These are phyloP conservation scores for Paecilomyces niveus DNA, from an alignment of 2,329 filamentous ascomycete genomes.

Conservation along the genomic window DNA sequence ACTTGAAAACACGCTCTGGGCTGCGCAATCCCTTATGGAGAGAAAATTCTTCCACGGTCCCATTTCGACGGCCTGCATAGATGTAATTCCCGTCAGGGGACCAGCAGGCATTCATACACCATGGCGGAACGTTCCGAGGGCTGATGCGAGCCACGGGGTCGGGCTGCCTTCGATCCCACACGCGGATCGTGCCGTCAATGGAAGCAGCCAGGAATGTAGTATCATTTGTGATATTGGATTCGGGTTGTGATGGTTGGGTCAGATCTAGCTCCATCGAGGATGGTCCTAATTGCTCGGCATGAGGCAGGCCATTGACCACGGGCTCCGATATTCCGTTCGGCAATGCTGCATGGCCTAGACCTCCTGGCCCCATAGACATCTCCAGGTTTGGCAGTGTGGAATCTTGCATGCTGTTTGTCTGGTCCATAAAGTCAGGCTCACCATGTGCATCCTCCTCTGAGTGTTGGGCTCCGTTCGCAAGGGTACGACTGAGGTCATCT, in stretches of 20 bases:
- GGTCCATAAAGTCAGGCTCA: conserved; percentile 20
- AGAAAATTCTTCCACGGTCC: conserved; percentile 90
- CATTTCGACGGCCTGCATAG: conserved; percentile 83
- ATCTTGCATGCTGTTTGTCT: conserved; percentile 12
- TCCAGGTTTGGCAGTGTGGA: conserved; percentile 4
- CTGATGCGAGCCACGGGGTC: conserved; percentile 73
- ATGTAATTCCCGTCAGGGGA: conserved; percentile 91
- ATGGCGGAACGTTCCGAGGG: conserved; percentile 73
- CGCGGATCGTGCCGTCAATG: conserved; percentile 41
- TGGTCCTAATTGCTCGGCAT: conserved; percentile 34
- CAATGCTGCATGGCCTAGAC: conserved; percentile 9
- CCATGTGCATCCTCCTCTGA: conserved; percentile 39
- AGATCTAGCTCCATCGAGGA: conserved; percentile 16
- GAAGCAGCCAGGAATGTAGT: conserved; percentile 78
- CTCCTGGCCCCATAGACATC: conserved; percentile 3
- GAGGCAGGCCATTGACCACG: conserved; percentile 34
- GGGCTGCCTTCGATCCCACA: conserved; percentile 55
- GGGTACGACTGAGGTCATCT: conserved; percentile 69
- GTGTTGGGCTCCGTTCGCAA: conserved; percentile 55
- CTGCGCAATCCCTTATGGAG: conserved; percentile 71
- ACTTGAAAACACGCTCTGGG: conserved; percentile 73
- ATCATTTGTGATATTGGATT: conserved; percentile 50
- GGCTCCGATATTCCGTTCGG: conserved; percentile 20
- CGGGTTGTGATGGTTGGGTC: conserved; percentile 19
- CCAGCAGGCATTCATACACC: conserved; percentile 98